Evolutionary conservation across 2,329 filamentous ascomycete genomes (phyloP), one percentile per base, ranked within the genome.

Genomic region (Aureobasidium lini): DNA sequence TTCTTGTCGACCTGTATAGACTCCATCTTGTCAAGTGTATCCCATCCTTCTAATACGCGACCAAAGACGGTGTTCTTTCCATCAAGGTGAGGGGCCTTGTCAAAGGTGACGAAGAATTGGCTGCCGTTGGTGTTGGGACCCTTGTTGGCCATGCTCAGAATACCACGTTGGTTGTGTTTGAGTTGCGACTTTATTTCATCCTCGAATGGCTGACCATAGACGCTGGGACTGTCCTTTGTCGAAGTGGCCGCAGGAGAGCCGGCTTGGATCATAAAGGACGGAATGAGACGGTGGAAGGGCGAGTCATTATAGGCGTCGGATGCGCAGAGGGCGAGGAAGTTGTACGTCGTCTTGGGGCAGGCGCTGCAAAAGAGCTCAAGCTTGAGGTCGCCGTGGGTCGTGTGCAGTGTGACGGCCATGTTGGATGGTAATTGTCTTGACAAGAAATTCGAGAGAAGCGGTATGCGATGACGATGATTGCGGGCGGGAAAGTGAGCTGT

Each of bases 341-440:
- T 95, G 86, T 90, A 71, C 63, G 91, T 88, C 0, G 94, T 96
- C 73, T 93, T 92, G 63, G 94, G 94, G 34, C 95, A 90, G 66
- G 89, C 87, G 73, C 96, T 90, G 78, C 93, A 97, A 77, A 96
- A 97, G 65, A 99, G 80, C 74, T 97, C 94, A 67, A 97, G 84
- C 77, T 97, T 99, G 71, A 99, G 81, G 75, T 94, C 87, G 71
- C 94, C 94, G 57, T 88, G 82, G 53, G 86, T 89, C 52, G 94
- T 99, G 75, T 96, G 91, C 13, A 99, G 82, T 66, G 77, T 79
- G 65, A 79, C 76, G 58, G 77, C 77, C 77, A 80, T 79, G 31
- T 16, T 49, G 23, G 47, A 9, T 37, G 32, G 18, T 15, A 6
- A 4, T 31, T 36, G 15, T 2, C 2, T 10, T n/a, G 23, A 37